Conservation (phyloP, 805 yeast genomes). For the Wickerhamomyces xylosicus region DNA sequence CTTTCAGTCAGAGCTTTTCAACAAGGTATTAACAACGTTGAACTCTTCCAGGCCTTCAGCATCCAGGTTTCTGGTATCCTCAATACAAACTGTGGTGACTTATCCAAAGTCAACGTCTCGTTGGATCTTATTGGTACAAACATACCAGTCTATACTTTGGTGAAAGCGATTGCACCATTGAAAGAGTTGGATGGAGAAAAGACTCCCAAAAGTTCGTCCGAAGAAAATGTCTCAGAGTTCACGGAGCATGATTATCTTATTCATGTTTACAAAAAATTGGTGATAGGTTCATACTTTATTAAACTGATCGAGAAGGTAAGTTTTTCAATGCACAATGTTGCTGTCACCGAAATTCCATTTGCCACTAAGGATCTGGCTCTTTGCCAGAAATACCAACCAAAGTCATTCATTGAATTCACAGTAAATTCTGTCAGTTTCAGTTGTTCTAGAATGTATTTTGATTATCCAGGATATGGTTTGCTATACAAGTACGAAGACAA, state of each 20-base stretch:
- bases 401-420: constrained; percentile 12
- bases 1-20: constrained; percentile 11
- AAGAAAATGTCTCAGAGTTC: not conserved
- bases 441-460: constrained; percentile 19
- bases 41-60: constrained; percentile 12
- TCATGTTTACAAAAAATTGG: constrained; percentile 7
- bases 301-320: constrained; percentile 10
- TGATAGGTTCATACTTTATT: constrained; percentile 6
- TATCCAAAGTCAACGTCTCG: constrained; percentile 10
- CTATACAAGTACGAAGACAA: constrained; percentile 28
- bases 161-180: constrained; percentile 3
- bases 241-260: constrained; percentile 8
- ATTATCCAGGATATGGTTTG: constrained; percentile 38
- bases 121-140: constrained; percentile 12
- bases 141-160: constrained; percentile 8
- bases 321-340: constrained; percentile 10
- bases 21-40: constrained; percentile 10
- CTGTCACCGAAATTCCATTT: constrained; percentile 14
- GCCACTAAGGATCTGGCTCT: constrained; percentile 9
- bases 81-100: constrained; percentile 11
- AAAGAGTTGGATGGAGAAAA: not conserved
- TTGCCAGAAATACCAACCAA: constrained; percentile 15
- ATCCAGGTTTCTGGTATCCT: constrained; percentile 11
- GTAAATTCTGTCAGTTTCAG: constrained; percentile 16
- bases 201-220: no score